These are phyloP conservation scores for Fraxinus nigra DNA, from an alignment of 305 asterid species.

Conservation along the genomic window DNA sequence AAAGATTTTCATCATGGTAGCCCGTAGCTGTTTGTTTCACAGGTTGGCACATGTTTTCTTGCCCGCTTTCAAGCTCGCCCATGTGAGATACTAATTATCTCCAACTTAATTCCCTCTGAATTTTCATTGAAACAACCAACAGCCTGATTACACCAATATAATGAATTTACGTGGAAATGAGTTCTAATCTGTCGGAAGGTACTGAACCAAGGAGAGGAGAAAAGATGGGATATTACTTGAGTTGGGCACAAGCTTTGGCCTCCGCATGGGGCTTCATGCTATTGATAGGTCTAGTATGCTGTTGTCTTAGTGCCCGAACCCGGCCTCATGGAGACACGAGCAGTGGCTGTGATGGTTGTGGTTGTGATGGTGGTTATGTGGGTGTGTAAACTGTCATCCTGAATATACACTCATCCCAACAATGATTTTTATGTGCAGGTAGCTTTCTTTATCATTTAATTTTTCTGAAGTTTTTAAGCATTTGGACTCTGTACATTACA, in stretches of 20 bases:
- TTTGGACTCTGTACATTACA: neutral
- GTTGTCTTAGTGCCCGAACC: conserved; percentile 47
- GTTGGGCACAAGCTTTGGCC: conserved; percentile 46
- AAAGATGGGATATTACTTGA: conserved; percentile 39
- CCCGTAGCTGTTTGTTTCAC: neutral
- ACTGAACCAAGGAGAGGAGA: neutral
- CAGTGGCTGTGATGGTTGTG: conserved; percentile 29
- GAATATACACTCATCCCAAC: neutral
- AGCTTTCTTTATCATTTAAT: neutral
- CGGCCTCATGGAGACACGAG: conserved; percentile 30
- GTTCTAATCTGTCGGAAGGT: neutral
- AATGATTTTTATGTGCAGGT: neutral
- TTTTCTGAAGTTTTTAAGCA: neutral
- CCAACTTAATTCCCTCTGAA: neutral
- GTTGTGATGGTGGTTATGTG: conserved; percentile 36
- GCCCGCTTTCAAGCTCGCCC: conserved; percentile 8
- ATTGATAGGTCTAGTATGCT: conserved; percentile 45
- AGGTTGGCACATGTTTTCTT: conserved; percentile 20
- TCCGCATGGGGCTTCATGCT: conserved; percentile 44
- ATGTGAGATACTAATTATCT: conserved; percentile 4
- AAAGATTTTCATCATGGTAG: neutral
- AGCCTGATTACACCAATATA: conserved; percentile 7
- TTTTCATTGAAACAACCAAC: neutral
- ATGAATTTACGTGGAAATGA: conserved; percentile 5
- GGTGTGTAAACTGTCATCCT: conserved; percentile 16